These are phyloP conservation scores for Fomitiporia mediterranea DNA, from an alignment of 1,284 basidiomycete genomes.

Conservation along the genomic window DNA sequence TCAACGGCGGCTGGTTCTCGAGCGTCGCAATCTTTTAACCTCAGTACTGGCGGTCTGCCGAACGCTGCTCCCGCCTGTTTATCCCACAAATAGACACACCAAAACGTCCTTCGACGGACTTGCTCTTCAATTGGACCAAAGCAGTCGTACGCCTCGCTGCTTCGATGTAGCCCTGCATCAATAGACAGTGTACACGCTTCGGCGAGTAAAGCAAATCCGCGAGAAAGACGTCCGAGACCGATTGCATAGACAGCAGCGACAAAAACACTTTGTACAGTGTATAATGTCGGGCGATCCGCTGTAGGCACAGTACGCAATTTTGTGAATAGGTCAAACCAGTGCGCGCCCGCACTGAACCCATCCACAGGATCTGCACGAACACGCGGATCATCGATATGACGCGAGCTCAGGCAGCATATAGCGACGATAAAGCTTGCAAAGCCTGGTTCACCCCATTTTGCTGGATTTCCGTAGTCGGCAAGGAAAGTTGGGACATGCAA, in stretches of 20 bases:
- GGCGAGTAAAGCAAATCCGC: slow-evolving; percentile 77
- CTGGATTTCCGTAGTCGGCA: slow-evolving; percentile 83
- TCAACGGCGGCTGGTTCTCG: slow-evolving; percentile 80
- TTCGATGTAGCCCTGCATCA: slow-evolving; percentile 83
- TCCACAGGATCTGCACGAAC: slow-evolving; percentile 77
- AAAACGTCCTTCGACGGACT: slow-evolving; percentile 86
- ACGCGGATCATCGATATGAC: slow-evolving; percentile 86
- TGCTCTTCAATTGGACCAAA: slow-evolving; percentile 86
- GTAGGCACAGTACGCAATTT: slow-evolving; percentile 80
- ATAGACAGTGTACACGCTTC: slow-evolving; percentile 81
- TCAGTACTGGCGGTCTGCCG: slow-evolving; percentile 79
- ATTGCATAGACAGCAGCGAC: slow-evolving; percentile 86
- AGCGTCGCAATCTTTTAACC: slow-evolving; percentile 83
- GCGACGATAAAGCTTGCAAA: slow-evolving; percentile 89
- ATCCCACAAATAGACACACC: slow-evolving; percentile 93
- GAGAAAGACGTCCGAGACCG: slow-evolving; percentile 82
- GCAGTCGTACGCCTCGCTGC: slow-evolving; percentile 82
- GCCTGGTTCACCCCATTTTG: slow-evolving; percentile 89
- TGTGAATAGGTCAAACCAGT: slow-evolving; percentile 85
- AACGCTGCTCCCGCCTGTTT: slow-evolving; percentile 84
- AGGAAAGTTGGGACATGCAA: slow-evolving; percentile 87
- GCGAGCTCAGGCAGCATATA: slow-evolving; percentile 82
- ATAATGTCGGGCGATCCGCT: slow-evolving; percentile 83
- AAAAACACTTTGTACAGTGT: slow-evolving; percentile 84
- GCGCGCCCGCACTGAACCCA: slow-evolving; percentile 80